Conservation (phyloP, 75 land plant species). For the Pseudotsuga menziesii region DNA sequence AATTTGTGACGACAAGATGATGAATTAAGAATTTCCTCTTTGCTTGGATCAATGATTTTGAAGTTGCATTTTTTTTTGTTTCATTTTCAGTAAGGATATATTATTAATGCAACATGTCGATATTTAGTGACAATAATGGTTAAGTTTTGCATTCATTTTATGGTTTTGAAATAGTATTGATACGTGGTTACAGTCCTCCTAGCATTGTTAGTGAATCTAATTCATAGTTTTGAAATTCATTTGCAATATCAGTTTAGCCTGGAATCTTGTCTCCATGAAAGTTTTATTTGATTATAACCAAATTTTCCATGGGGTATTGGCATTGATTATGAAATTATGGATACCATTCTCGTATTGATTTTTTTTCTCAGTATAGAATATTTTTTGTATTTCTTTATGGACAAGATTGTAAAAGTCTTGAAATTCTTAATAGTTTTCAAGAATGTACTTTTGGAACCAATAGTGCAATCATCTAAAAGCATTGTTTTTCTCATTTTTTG, state of each 20-base stretch:
- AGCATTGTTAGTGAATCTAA: not conserved
- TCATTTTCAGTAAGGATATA: not conserved
- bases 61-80: constrained; percentile 40
- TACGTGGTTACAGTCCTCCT: not conserved
- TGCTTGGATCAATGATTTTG: constrained; percentile 43
- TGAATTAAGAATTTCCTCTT: not conserved
- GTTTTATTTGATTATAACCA: constrained; percentile 7
- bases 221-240: constrained; percentile 12
- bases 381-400: not conserved
- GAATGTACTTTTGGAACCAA: not conserved
- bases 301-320: constrained; percentile 15
- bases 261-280: constrained; percentile 22
- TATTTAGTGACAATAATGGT: not conserved
- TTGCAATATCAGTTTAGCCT: constrained; percentile 19
- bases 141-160: not conserved
- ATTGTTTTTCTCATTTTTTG: not conserved
- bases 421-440: not conserved
- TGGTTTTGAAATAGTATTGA: not conserved
- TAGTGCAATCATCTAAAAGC: not conserved
- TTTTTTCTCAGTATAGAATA: not conserved
- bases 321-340: not conserved
- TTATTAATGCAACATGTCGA: not conserved
- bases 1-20: not conserved
- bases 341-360: not conserved
- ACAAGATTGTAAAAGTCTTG: too few species aligned